Evolutionary conservation across 768 basidiomycete genomes (phyloP).

Genomic region (Nevesoporus exiguus): DNA sequence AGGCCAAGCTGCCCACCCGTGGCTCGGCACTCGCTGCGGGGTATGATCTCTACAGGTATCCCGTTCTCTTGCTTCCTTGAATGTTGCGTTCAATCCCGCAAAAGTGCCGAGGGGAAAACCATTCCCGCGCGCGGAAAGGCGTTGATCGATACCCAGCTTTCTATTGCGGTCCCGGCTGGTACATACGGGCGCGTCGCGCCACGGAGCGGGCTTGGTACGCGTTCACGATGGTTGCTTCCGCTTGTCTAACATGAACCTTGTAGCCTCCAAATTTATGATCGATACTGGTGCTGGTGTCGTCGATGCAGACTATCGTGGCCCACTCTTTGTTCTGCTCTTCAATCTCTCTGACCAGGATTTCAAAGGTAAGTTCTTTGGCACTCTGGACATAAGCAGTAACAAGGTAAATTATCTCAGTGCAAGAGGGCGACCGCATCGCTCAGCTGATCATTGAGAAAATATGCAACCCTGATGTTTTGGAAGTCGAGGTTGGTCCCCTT

Average conservation of each 20-base stretch:
- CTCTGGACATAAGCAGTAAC: background rate
- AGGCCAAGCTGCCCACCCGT: constrained; percentile 80
- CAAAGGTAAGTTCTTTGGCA: constrained; percentile 47
- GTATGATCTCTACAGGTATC: constrained; percentile 89
- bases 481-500: constrained; percentile 62
- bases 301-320: constrained; percentile 93
- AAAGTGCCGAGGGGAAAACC: constrained; percentile 77
- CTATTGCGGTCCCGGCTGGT: constrained; percentile 88
- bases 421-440: constrained; percentile 93
- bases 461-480: constrained; percentile 76
- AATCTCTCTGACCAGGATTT: constrained; percentile 91
- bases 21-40: constrained; percentile 88
- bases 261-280: constrained; percentile 97
- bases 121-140: constrained; percentile 92
- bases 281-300: constrained; percentile 97
- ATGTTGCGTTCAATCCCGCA: background rate
- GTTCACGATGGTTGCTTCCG: background rate
- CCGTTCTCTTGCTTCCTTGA: background rate
- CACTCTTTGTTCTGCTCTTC: constrained; percentile 88
- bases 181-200: constrained; percentile 98
- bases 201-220: constrained; percentile 87
- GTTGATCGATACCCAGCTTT: constrained; percentile 85
- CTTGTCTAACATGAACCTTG: background rate
- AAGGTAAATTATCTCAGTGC: constrained; percentile 46
- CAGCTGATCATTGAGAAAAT: constrained; percentile 93